These are phyloP conservation scores for Tieghemostelium lacteum DNA, from an alignment of 78 protist genomes.

Conservation along the genomic window DNA sequence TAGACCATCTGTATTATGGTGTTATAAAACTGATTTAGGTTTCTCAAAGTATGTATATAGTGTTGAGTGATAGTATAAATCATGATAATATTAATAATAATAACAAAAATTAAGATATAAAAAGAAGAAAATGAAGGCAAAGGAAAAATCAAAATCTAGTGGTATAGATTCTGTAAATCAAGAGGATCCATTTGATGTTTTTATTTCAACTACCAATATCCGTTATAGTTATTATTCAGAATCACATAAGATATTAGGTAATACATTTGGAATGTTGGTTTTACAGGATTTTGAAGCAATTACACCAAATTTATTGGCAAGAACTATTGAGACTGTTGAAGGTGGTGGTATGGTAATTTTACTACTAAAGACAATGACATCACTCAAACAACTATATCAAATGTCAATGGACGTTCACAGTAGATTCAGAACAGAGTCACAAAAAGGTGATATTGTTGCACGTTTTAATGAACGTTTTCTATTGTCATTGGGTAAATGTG, in stretches of 20 bases:
- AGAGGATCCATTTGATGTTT: conserved; percentile 97
- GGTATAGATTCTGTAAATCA: conserved; percentile 45
- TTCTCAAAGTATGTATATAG: conserved; percentile 78
- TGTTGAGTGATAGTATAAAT: too few relatives aligned
- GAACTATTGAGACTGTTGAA: conserved; percentile 99
- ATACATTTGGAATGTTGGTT: conserved; percentile 98
- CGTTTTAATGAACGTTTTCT: conserved; percentile 99
- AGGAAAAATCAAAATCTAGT: conserved; percentile 47
- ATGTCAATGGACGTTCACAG: conserved; percentile 98
- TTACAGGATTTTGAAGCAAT: conserved; percentile 99
- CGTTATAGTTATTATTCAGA: conserved; percentile 95
- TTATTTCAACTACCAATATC: conserved; percentile 95
- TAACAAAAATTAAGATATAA: conserved; percentile 14
- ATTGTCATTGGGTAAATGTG: conserved; percentile 93
- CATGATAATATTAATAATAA: too few relatives aligned
- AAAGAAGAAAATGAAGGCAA: conserved; percentile 52
- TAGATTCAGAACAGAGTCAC: conserved; percentile 91
- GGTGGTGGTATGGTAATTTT: conserved; percentile 99
- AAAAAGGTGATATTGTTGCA: conserved; percentile 89
- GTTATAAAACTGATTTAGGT: conserved; percentile 97
- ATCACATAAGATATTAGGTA: conserved; percentile 98
- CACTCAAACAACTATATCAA: conserved; percentile 92
- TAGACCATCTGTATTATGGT: conserved; percentile 98
- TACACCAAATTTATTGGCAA: conserved; percentile 98
- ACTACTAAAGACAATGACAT: conserved; percentile 91